Conservation (phyloP, 805 yeast genomes). For the Limtongia smithiae region DNA sequence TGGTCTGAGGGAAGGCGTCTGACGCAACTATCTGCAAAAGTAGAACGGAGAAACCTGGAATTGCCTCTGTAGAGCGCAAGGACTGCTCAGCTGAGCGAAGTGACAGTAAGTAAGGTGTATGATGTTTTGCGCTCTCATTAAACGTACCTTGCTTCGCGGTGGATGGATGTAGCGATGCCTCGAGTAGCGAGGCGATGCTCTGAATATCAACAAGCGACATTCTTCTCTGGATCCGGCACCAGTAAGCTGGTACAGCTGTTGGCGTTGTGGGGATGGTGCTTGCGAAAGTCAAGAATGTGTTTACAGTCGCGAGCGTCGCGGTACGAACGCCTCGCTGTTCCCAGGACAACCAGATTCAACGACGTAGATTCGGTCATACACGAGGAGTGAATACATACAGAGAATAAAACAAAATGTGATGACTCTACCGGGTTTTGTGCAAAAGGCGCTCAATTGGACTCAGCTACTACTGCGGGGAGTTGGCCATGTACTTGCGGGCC, state of each 20-base stretch:
- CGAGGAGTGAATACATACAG: neutral
- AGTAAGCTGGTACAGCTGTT: too few species aligned
- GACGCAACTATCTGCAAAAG: slow-evolving; percentile 76
- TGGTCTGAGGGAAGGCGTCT: slow-evolving; percentile 46
- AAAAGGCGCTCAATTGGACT: neutral
- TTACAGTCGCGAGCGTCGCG: too few species aligned
- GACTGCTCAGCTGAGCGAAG: slow-evolving; percentile 48
- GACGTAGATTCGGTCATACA: neutral
- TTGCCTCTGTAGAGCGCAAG: slow-evolving; percentile 58
- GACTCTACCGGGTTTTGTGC: slow-evolving; percentile 4
- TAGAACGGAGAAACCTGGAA: slow-evolving; percentile 71
- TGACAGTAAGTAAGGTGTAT: too few species aligned
- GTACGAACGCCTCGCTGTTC: too few species aligned
- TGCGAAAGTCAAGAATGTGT: too few species aligned
- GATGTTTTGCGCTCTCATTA: too few species aligned
- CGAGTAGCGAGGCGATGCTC: slow-evolving; percentile 14
- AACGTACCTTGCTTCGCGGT: slow-evolving; percentile 25
- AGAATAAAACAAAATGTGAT: neutral
- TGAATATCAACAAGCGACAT: slow-evolving; percentile 15
- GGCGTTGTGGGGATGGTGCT: too few species aligned
- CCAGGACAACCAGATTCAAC: too few species aligned
- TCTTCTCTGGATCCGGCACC: neutral
- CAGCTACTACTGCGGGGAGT: slow-evolving; percentile 22
- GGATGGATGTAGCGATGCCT: slow-evolving; percentile 26
- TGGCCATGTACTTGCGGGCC: slow-evolving; percentile 21